Conservation (phyloP, 2,329 filamentous ascomycete genomes). For the Myotisia sp. region DNA sequence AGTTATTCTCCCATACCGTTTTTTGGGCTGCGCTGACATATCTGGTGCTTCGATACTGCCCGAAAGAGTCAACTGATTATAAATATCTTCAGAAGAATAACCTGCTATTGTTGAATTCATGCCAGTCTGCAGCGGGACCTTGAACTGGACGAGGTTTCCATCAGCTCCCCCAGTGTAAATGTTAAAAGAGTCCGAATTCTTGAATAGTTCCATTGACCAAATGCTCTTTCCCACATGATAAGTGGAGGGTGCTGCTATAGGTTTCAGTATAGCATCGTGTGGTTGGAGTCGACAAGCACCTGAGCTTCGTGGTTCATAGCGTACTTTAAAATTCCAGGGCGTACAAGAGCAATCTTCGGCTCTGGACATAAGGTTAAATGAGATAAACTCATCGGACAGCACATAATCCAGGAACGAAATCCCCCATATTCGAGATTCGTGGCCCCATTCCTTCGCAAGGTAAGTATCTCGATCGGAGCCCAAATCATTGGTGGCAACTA, state of each 20-base stretch:
- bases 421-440: conserved; percentile 79
- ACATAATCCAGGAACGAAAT: conserved; percentile 48
- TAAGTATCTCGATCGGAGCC: conserved; percentile 31
- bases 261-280: conserved; percentile 28
- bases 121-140: conserved; percentile 10
- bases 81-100: conserved; percentile 8
- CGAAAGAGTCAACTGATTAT: neutral
- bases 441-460: conserved; percentile 66
- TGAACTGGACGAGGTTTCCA: conserved; percentile 39
- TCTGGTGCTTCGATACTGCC: too few species aligned
- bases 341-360: conserved; percentile 73
- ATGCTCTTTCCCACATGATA: conserved; percentile 80
- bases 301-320: conserved; percentile 10
- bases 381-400: conserved; percentile 13
- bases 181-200: conserved; percentile 9
- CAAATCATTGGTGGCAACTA: conserved; percentile 20
- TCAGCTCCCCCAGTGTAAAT: conserved; percentile 76
- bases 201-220: conserved; percentile 51
- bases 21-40: conserved; percentile 6
- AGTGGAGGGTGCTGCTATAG: conserved; percentile 43
- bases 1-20: conserved; percentile 15
- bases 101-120: neutral
- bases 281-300: conserved; percentile 15
- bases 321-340: conserved; percentile 49
- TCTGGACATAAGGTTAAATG: conserved; percentile 53